Evolutionary conservation across 768 basidiomycete species (phyloP).

Genomic region (Roridomyces roridus): DNA sequence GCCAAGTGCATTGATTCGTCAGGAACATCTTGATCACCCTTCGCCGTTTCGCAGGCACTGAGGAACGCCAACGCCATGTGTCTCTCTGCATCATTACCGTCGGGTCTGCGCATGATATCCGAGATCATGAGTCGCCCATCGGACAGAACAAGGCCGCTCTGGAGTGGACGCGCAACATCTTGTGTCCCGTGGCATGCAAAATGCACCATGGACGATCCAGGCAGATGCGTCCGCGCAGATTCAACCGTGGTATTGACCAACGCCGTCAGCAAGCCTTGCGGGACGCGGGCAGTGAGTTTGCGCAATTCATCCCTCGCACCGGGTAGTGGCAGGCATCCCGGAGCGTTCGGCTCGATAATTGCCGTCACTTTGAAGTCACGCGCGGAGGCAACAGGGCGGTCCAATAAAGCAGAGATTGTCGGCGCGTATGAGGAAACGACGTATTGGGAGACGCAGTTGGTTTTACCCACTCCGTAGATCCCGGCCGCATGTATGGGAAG

Average conservation of each 20-base stretch:
- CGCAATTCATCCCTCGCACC: constrained; percentile 7
- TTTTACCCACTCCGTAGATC: constrained; percentile 3
- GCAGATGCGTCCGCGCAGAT: neutral
- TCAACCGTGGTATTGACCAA: neutral
- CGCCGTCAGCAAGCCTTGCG: neutral
- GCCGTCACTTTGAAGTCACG: constrained; percentile 2
- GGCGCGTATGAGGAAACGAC: constrained; percentile 25
- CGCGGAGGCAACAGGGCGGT: neutral
- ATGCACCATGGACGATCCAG: constrained; percentile 30
- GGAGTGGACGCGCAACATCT: no score
- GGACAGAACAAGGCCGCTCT: constrained; percentile 23
- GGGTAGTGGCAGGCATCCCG: neutral
- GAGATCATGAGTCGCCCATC: constrained; percentile 25
- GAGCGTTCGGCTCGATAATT: constrained; percentile 2
- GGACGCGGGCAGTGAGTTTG: neutral
- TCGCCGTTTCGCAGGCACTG: no score
- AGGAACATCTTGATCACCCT: constrained; percentile 26
- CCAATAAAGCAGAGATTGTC: constrained; percentile 15
- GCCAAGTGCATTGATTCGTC: constrained; percentile 33
- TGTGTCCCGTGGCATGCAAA: constrained; percentile 39
- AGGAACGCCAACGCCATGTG: constrained; percentile 29
- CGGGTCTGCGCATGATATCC: constrained; percentile 26
- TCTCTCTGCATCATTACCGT: neutral
- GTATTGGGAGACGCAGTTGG: constrained; percentile 14
- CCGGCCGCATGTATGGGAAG: constrained; percentile 26